Evolutionary conservation across 192 early-diverging fungal genomes (phyloP).

Genomic region (Backusella liffmaniae): DNA sequence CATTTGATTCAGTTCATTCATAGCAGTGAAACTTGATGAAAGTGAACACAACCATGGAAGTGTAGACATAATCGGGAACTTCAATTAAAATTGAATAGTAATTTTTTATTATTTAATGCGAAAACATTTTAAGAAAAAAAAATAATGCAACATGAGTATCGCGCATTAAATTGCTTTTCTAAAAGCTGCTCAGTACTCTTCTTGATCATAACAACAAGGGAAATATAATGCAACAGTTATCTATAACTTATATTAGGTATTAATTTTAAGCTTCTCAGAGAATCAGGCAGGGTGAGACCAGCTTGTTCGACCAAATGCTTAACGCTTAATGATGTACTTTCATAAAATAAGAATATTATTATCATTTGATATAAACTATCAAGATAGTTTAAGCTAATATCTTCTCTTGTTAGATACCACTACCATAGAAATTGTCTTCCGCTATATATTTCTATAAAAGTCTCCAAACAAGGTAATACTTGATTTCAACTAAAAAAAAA

Average conservation of each 20-base stretch:
- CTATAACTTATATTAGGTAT: conserved; percentile 11
- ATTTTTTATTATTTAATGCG: too few species aligned
- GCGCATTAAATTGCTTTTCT: conserved; percentile 78
- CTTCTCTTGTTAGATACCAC: conserved; percentile 44
- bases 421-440: conserved; percentile 79
- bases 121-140: neutral
- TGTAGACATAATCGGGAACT: too few species aligned
- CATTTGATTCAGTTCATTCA: too few species aligned
- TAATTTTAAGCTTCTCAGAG: conserved; percentile 61
- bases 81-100: too few species aligned
- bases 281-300: conserved; percentile 51
- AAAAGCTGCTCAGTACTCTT: conserved; percentile 83
- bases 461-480: too few species aligned
- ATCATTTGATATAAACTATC: conserved; percentile 74
- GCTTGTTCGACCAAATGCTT: conserved; percentile 56
- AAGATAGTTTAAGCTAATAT: conserved; percentile 60
- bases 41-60: too few species aligned
- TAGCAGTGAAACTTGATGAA: too few species aligned
- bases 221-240: neutral
- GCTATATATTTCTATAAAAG: conserved; percentile 59
- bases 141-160: conserved; percentile 63
- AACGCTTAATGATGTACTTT: conserved; percentile 38
- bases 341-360: conserved; percentile 69
- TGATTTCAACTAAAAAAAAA: conserved; percentile 51
- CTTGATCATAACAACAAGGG: conserved; percentile 53